A percentile compares a stretch with the other conserved stretches of the same genome.
These are phyloP conservation scores for Thamnidium elegans DNA, from an alignment of 192 early-diverging fungal genomes.

Conservation along the genomic window DNA sequence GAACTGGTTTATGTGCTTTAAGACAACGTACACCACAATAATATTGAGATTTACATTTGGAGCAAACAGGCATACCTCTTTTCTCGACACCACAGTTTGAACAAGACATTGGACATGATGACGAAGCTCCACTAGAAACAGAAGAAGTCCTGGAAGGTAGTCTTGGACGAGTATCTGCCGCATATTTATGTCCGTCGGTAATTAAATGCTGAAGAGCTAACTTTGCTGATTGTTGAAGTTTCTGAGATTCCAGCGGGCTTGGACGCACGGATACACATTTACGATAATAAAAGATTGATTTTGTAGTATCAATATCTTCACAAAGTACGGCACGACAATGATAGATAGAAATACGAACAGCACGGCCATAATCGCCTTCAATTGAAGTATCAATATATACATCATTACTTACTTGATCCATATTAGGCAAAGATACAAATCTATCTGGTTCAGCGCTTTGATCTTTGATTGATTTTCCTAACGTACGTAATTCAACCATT, in stretches of 20 bases:
- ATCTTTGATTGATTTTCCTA: constrained; percentile 27
- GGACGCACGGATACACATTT: constrained; percentile 26
- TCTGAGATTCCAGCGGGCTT: constrained; percentile 10
- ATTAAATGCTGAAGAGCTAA: constrained; percentile 9
- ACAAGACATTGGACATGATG: constrained; percentile 12
- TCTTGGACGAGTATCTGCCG: background rate
- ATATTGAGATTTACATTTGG: constrained; percentile 26
- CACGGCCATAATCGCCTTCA: constrained; percentile 15
- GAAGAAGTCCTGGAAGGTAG: constrained; percentile 14
- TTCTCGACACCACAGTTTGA: constrained; percentile 32
- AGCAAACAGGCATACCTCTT: constrained; percentile 32
- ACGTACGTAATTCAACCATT: constrained; percentile 7
- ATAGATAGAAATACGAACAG: constrained; percentile 32
- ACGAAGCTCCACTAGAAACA: constrained; percentile 9
- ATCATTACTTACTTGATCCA: background rate
- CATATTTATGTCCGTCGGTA: background rate
- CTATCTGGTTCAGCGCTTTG: constrained; percentile 2
- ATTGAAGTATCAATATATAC: background rate
- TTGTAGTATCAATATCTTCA: constrained; percentile 11
- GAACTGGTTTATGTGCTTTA: constrained; percentile 19
- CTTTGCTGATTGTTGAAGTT: constrained; percentile 13
- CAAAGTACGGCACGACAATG: constrained; percentile 28
- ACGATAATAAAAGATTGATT: constrained; percentile 29
- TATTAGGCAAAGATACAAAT: constrained; percentile 3
- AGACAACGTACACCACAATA: constrained; percentile 30